Conservation (phyloP, 2,329 filamentous ascomycete species). For the Colletotrichum cordylinicola region DNA sequence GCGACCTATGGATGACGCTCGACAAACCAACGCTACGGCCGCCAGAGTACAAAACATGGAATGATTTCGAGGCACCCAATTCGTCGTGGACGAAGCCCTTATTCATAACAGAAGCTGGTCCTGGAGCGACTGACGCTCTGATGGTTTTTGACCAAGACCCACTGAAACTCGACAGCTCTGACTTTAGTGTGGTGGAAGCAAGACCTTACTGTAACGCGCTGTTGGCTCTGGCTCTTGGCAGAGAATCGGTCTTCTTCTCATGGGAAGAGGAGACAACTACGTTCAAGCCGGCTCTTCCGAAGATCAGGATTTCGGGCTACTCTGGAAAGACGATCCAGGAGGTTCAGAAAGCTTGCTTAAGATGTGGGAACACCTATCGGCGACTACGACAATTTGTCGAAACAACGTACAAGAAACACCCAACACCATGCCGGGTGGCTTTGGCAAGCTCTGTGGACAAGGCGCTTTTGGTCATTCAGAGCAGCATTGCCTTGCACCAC, state of each 20-base stretch:
- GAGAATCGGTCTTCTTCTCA: slow-evolving; percentile 73
- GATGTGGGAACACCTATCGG: slow-evolving; percentile 53
- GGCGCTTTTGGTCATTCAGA: slow-evolving; percentile 54
- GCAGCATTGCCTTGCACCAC: slow-evolving; percentile 50
- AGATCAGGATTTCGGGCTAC: slow-evolving; percentile 62
- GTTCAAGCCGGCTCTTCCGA: slow-evolving; percentile 56
- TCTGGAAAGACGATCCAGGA: slow-evolving; percentile 54
- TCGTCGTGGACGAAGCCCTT: slow-evolving; percentile 45
- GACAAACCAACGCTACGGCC: slow-evolving; percentile 33
- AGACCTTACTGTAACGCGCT: slow-evolving; percentile 62
- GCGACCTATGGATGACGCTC: slow-evolving; percentile 54
- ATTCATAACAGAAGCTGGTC: slow-evolving; percentile 74
- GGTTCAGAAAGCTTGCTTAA: slow-evolving; percentile 51
- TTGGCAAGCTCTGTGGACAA: slow-evolving; percentile 55
- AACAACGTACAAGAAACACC: slow-evolving; percentile 47
- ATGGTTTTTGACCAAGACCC: slow-evolving; percentile 48
- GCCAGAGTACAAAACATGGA: slow-evolving; percentile 70
- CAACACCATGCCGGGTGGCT: slow-evolving; percentile 55
- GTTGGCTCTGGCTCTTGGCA: slow-evolving; percentile 70
- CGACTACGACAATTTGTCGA: slow-evolving; percentile 53
- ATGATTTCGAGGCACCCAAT: slow-evolving; percentile 61
- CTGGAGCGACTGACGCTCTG: slow-evolving; percentile 69
- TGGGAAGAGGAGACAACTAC: slow-evolving; percentile 58
- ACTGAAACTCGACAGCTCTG: slow-evolving; percentile 40
- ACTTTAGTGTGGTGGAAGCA: slow-evolving; percentile 50